These are phyloP conservation scores for Seminavis robusta DNA, from an alignment of 108 stramenopile genomes.

Conservation along the genomic window DNA sequence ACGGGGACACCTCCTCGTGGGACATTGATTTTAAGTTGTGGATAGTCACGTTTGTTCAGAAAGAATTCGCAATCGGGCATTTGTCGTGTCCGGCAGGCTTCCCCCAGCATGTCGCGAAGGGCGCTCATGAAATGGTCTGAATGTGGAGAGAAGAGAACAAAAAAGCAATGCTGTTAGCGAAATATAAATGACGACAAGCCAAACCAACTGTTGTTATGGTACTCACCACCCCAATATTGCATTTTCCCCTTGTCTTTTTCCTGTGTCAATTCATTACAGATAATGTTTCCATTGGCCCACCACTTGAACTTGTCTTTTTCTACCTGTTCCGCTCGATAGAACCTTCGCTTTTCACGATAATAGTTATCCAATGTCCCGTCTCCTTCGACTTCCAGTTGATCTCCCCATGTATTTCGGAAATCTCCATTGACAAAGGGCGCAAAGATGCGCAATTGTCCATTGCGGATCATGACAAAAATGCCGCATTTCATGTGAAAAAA, in stretches of 20 bases:
- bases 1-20: constrained; percentile 73
- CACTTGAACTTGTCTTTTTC: constrained; percentile 86
- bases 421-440: constrained; percentile 92
- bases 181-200: too few relatives aligned
- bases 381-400: constrained; percentile 67
- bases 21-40: constrained; percentile 96
- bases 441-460: constrained; percentile 89
- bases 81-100: constrained; percentile 79
- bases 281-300: constrained; percentile 99
- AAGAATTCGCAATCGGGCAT: constrained; percentile 99
- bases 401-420: constrained; percentile 88
- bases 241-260: constrained; percentile 67
- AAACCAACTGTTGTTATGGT: too few relatives aligned
- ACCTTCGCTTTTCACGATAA: constrained; percentile 77
- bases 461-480: constrained; percentile 94
- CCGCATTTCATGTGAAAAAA: constrained; percentile 99
- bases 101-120: constrained; percentile 95
- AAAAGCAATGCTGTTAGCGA: background rate
- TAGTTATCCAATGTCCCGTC: constrained; percentile 80
- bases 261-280: constrained; percentile 93
- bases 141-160: background rate
- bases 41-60: constrained; percentile 99
- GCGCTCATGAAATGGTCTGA: constrained; percentile 92
- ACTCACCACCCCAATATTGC: constrained; percentile 97
- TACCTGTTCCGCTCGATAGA: constrained; percentile 90